Percentiles rank a stretch among this genome's conserved stretches.
These are phyloP conservation scores for Cantharellus anzutake DNA, from an alignment of 768 basidiomycete species.

Conservation along the genomic window DNA sequence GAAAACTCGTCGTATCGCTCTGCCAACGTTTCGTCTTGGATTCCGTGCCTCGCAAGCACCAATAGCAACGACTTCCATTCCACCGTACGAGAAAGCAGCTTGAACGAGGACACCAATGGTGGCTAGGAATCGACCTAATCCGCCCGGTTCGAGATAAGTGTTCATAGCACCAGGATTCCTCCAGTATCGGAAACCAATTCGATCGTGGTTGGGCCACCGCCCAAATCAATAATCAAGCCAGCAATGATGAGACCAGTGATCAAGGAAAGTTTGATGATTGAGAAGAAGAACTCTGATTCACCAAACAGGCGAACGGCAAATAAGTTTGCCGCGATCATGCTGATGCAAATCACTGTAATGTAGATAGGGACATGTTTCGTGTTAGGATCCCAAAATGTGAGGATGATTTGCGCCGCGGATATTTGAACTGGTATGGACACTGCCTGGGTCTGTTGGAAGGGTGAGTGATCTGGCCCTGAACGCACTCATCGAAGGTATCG, in stretches of 20 bases:
- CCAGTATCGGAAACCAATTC: constrained; percentile 27
- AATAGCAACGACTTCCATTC: constrained; percentile 55
- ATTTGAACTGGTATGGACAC: constrained; percentile 21
- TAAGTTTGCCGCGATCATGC: constrained; percentile 45
- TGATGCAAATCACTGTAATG: constrained; percentile 22
- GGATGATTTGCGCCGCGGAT: constrained; percentile 15
- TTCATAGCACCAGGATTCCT: constrained; percentile 13
- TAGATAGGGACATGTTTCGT: constrained; percentile 1
- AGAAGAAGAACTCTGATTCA: constrained; percentile 52
- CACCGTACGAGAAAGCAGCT: constrained; percentile 59
- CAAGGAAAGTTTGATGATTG: constrained; percentile 36
- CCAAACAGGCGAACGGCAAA: constrained; percentile 55
- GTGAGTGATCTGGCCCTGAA: too few species aligned
- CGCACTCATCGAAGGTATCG: constrained; percentile 5
- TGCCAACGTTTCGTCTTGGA: constrained; percentile 61
- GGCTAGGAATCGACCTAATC: constrained; percentile 22
- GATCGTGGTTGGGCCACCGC: constrained; percentile 12
- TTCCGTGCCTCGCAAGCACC: constrained; percentile 60
- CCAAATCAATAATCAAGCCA: background rate
- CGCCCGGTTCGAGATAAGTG: constrained; percentile 1
- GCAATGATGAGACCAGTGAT: constrained; percentile 19
- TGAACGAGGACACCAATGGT: constrained; percentile 27
- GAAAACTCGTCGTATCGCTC: constrained; percentile 58
- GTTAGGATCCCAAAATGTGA: constrained; percentile 11
- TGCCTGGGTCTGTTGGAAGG: constrained; percentile 23